phyloP scores from a whole-genome alignment of 2,329 filamentous ascomycete genomes.

The Alternaria sp. region DNA sequence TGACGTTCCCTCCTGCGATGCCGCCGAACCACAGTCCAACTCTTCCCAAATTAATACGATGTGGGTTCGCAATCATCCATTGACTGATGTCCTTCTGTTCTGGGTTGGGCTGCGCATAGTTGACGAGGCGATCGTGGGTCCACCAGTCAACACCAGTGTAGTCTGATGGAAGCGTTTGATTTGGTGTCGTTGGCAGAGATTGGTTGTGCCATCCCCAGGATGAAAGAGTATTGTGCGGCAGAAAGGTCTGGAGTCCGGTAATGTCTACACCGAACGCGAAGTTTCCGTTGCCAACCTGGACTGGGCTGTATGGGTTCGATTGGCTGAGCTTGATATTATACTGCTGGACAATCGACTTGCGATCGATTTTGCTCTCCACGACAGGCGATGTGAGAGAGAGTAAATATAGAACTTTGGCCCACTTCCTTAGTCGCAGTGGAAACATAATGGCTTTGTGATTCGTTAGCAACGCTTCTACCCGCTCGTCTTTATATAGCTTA shows the following conservation, averaged over 20 bases:
- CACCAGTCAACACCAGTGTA: slow-evolving; percentile 54
- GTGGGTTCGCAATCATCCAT: slow-evolving; percentile 63
- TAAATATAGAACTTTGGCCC: slow-evolving; percentile 6
- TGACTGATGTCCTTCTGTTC: slow-evolving; percentile 53
- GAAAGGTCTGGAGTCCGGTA: slow-evolving; percentile 55
- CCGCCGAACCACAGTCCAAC: slow-evolving; percentile 57
- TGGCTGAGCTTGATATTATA: slow-evolving; percentile 59
- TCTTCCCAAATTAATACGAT: slow-evolving; percentile 58
- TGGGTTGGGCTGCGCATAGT: slow-evolving; percentile 53
- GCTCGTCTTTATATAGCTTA: slow-evolving; percentile 8
- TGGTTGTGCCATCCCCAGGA: slow-evolving; percentile 57
- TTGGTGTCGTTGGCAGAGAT: slow-evolving; percentile 49
- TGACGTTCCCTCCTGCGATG: slow-evolving; percentile 50
- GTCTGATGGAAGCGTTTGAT: slow-evolving; percentile 45
- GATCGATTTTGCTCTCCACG: slow-evolving; percentile 32
- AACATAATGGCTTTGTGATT: slow-evolving; percentile 13
- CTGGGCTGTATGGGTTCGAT: slow-evolving; percentile 58
- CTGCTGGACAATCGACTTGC: slow-evolving; percentile 33
- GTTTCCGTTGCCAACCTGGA: slow-evolving; percentile 58
- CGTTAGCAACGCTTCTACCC: background rate
- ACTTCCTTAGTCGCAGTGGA: background rate
- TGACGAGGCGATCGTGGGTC: slow-evolving; percentile 53
- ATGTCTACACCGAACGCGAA: slow-evolving; percentile 57
- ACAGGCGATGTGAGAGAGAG: background rate
- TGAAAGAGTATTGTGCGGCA: slow-evolving; percentile 52